A percentile compares a stretch with the other conserved stretches of the same genome.
Evolutionary conservation across 768 basidiomycete species (phyloP).

Genomic region (Boletus pseudo-olivaceus): DNA sequence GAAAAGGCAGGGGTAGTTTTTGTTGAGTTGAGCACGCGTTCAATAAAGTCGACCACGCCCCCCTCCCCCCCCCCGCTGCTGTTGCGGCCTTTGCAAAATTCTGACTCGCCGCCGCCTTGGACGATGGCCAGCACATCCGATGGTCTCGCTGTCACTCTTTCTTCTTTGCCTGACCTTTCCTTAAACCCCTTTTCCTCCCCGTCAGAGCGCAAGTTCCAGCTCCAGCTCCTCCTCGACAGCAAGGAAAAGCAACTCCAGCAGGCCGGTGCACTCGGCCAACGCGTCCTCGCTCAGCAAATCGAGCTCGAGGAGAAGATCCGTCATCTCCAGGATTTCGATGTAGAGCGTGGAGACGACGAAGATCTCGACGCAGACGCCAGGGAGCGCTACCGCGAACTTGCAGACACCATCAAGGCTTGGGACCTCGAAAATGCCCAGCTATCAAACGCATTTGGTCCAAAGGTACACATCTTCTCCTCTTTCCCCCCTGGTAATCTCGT

Average conservation of each 20-base stretch:
- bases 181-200: slow-evolving; percentile 43
- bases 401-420: slow-evolving; percentile 72
- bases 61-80: too few relatives aligned
- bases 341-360: slow-evolving; percentile 59
- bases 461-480: slow-evolving; percentile 43
- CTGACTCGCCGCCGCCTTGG: slow-evolving; percentile 15
- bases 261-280: slow-evolving; percentile 89
- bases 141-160: slow-evolving; percentile 31
- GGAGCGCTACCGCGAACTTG: slow-evolving; percentile 72
- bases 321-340: slow-evolving; percentile 71
- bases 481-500: background rate
- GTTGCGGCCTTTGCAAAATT: slow-evolving; percentile 7
- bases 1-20: background rate
- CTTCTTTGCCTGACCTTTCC: slow-evolving; percentile 43
- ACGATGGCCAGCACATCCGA: slow-evolving; percentile 42
- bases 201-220: slow-evolving; percentile 58
- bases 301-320: slow-evolving; percentile 87
- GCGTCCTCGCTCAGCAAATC: slow-evolving; percentile 89
- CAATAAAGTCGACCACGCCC: slow-evolving; percentile 1
- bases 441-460: slow-evolving; percentile 60
- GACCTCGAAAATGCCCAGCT: slow-evolving; percentile 76
- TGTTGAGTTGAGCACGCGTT: background rate
- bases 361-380: slow-evolving; percentile 65
- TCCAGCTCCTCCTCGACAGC: slow-evolving; percentile 72
- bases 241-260: slow-evolving; percentile 93